Evolutionary conservation across 305 asterid species (phyloP), one percentile per base, ranked within the genome.

Genomic region (Fraxinus angustifolia): DNA sequence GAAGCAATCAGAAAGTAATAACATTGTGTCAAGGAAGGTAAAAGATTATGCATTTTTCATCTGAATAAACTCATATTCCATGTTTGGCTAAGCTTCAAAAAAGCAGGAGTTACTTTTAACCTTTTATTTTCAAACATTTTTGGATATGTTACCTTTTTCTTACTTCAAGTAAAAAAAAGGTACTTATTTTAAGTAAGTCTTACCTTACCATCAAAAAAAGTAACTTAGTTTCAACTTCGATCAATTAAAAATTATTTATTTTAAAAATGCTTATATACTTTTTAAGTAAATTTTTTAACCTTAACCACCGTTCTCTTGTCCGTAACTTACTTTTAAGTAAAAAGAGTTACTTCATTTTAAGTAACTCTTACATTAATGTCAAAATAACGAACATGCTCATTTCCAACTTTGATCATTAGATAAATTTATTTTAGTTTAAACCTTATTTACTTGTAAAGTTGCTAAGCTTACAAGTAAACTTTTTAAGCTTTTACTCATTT

Each of bases 21-120:
- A 67, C 75, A 34, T 35, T 67, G 92, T 95, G 71, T 26, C 86
- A 88, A 92, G 86, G 87, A 95, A 91, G 99, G 99, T 95, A 81
- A 68, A 78, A 80, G 36, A 3, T n/a, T 75, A 23, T 70, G 35
- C 79, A 78, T 65, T 62, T 68, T 5, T 73, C 56, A 42, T 38
- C 19, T 3, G 75, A 71, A 65, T 34, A 21, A 14, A 23, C 33
- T 78, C 11, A 38, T 11, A 33, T 84, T 48, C 26, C 31, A 31
- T 14, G 36, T 28, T 28, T 68, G 74, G 36, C 23, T 6, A 68
- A 4, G 38, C 74, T 28, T 68, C 19, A 31, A 71, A n/a, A 33
- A 71, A 30, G 23, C 11, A 26, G 30, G 8, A 60, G 62, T 28
- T 62, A 19, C 26, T 42, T 42, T 48, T 40, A 42, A 11, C 17